A percentile compares a stretch with the other conserved stretches of the same genome.
Conservation (phyloP, 2,329 filamentous ascomycete genomes). For the Drechslera avenae region DNA sequence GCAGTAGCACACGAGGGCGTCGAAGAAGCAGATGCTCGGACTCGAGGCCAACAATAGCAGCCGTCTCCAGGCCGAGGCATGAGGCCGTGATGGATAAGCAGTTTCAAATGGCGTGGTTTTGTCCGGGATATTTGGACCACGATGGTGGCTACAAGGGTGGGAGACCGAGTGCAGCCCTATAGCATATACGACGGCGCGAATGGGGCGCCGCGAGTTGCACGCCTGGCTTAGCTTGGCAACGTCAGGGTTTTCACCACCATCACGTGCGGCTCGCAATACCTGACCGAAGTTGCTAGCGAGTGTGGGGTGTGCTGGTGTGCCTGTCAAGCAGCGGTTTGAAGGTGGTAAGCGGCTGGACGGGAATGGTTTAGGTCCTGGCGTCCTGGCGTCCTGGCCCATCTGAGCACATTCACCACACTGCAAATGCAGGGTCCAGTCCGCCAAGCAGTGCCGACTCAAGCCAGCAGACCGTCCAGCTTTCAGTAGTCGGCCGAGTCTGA, state of each 20-base stretch:
- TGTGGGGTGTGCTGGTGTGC: slow-evolving; percentile 21
- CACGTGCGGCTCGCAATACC: slow-evolving; percentile 35
- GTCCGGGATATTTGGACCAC: not conserved
- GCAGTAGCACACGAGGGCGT: too few species aligned
- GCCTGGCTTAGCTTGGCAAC: not conserved
- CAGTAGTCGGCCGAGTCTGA: slow-evolving; percentile 26
- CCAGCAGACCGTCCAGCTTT: slow-evolving; percentile 1
- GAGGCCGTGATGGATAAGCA: too few species aligned
- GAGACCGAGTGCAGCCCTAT: too few species aligned
- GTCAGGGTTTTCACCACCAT: slow-evolving; percentile 2
- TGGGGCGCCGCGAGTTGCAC: not conserved
- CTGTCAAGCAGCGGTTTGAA: slow-evolving; percentile 12
- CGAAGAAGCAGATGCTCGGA: too few species aligned
- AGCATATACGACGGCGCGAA: not conserved
- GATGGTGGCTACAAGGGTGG: not conserved
- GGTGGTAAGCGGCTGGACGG: slow-evolving; percentile 17
- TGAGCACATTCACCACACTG: slow-evolving; percentile 9
- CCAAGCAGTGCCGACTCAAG: slow-evolving; percentile 20
- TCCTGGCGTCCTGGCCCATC: slow-evolving; percentile 13
- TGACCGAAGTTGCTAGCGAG: slow-evolving; percentile 22
- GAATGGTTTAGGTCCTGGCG: slow-evolving; percentile 21
- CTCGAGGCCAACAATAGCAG: too few species aligned
- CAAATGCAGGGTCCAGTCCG: slow-evolving; percentile 24
- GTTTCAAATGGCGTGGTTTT: too few species aligned
- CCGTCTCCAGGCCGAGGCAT: too few species aligned